Base-by-base conservation (phyloP, 1,284 basidiomycete species). In the Malassezia sympodialis region DNA sequence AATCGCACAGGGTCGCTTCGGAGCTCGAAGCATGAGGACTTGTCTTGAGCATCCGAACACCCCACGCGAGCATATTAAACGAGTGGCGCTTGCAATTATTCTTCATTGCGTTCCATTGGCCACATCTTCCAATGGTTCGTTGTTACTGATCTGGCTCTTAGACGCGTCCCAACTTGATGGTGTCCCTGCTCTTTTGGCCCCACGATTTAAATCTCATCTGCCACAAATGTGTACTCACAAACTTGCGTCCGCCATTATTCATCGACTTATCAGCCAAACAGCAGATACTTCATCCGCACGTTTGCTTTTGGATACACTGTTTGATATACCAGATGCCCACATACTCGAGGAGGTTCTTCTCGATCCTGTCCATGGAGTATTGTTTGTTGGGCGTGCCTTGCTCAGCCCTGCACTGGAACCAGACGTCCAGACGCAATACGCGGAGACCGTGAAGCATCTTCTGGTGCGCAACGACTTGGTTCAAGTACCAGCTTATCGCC, bases 161-260 rank as follows among this genome's bases (percentile, higher is more conserved):
- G 94, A 99, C 70, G 86, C 88, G 0, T 93, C 90, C 39, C 83
- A 83, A 60, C 86, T 99, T 77, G 86, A 88, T 1, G 93, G 90
- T 3, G 82, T 94, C 39, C 96, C 93, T 78, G 84, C 86, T 50
- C 79, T 98, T 46, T 80, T 98, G 39, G 90, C 93, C 1, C 90
- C 90, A 45, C 86, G 93, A 39, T 93, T 98, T 75, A 88, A 88
- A 0, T 90, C 94, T 35, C 91, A 98, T 75, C 81, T 98, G 32
- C 88, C 88, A 2, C 90, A 96, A 75, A 80, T 98, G 54, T 96
- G 91, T 78, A 96, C 91, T 1, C 94, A 99, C 80, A 98, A 98
- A 78, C 78, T 98, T 58, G 93, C 94, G 0, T 93, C 89, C 1
- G 80, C 90, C 62, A 94, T 91, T 0, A 88, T 98, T 32, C 79